A percentile compares a stretch with the other conserved stretches of the same genome.
Evolutionary conservation across 1,139 yeast genomes (phyloP).

Genomic region (Blastobotrys buckinghamii): DNA sequence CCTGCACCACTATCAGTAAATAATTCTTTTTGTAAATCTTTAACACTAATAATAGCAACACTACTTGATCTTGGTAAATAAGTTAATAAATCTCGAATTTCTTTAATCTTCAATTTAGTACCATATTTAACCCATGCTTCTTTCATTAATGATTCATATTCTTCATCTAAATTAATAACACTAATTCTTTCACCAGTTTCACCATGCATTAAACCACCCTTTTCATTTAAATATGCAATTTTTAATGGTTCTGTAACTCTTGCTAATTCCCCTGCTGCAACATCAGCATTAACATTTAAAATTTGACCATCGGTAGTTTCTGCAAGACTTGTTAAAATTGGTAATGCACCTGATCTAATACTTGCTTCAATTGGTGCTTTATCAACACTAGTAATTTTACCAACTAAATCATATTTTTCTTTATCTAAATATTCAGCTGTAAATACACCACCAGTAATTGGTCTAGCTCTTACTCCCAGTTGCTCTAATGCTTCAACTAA

Average conservation of each 20-base stretch:
- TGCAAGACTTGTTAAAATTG: constrained; percentile 91
- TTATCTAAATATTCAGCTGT: constrained; percentile 88
- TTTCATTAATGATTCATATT: constrained; percentile 82
- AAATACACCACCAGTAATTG: constrained; percentile 97
- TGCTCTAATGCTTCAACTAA: constrained; percentile 93
- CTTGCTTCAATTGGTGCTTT: constrained; percentile 92
- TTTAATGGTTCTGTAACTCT: constrained; percentile 95
- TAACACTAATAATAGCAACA: constrained; percentile 92
- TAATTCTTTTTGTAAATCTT: constrained; percentile 92
- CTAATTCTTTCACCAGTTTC: constrained; percentile 85
- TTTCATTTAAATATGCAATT: constrained; percentile 92
- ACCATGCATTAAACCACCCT: constrained; percentile 95
- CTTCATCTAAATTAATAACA: constrained; percentile 90
- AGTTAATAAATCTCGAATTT: constrained; percentile 88
- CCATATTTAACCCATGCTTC: constrained; percentile 99
- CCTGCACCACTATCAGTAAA: constrained; percentile 99
- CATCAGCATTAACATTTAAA: constrained; percentile 95
- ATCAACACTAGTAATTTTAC: constrained; percentile 79
- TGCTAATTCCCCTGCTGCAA: constrained; percentile 97
- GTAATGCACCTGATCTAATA: constrained; percentile 92
- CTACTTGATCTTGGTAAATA: constrained; percentile 95
- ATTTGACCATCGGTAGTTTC: constrained; percentile 96
- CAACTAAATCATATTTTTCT: constrained; percentile 88
- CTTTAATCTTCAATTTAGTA: constrained; percentile 92
- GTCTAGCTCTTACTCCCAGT: constrained; percentile 97